Evolutionary conservation across 2,329 filamentous ascomycete species (phyloP), one percentile per base, ranked within the genome.

Genomic region (Ascocoryne sarcoides): DNA sequence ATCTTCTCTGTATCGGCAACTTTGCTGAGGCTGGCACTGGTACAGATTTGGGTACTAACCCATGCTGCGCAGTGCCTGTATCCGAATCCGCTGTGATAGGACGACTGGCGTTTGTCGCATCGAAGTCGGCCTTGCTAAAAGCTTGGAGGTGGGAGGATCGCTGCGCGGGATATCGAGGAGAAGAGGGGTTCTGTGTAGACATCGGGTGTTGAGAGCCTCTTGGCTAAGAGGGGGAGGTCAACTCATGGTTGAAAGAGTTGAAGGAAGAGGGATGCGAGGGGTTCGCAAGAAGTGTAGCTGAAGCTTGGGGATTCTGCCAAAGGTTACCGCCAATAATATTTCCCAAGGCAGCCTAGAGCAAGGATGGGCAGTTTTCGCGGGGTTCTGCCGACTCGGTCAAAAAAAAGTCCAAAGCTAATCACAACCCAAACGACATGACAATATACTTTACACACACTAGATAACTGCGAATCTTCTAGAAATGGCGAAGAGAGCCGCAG

Each of bases 401-500:
- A n/a, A n/a, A n/a, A n/a, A n/a, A n/a, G n/a, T n/a, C n/a, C n/a
- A n/a, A n/a, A n/a, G n/a, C n/a, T n/a, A n/a, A n/a, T n/a, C n/a
- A n/a, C n/a, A n/a, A n/a, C n/a, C n/a, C n/a, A n/a, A n/a, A n/a
- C n/a, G n/a, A n/a, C n/a, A n/a, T n/a, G n/a, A n/a, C n/a, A n/a
- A n/a, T n/a, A n/a, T n/a, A n/a, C n/a, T n/a, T n/a, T n/a, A n/a
- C n/a, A n/a, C n/a, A n/a, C n/a, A n/a, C n/a, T n/a, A n/a, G n/a
- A n/a, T n/a, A n/a, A n/a, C n/a, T n/a, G n/a, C n/a, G n/a, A n/a
- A n/a, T n/a, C n/a, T 20, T n/a, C 17, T 20, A 20, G 30, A 37
- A 39, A 61, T 60, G 57, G 44, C 47, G 10, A 61, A 61, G 53
- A 44, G 57, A 43, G 37, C 45, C 23, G 49, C 49, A 12, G 53